These are phyloP conservation scores for Flaveria linearis DNA, from an alignment of 129 eudicot genomes.

Conservation along the genomic window DNA sequence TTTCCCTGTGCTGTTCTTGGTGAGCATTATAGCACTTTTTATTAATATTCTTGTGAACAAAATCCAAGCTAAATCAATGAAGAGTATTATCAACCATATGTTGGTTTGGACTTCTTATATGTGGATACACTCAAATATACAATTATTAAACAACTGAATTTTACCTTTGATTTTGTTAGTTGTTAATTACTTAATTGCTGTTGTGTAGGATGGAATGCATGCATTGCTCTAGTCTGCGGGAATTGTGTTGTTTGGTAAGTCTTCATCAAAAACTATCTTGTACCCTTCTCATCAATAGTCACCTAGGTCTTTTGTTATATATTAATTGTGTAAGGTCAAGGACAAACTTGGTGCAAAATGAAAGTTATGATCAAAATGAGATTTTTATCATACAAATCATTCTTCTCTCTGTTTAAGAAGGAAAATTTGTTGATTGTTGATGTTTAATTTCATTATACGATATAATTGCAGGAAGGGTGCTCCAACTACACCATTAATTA, in stretches of 20 bases:
- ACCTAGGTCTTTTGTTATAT: not conserved
- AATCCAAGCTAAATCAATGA: not conserved
- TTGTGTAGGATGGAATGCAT: constrained; percentile 93
- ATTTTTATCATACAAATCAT: not conserved
- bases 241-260: constrained; percentile 97
- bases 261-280: constrained; percentile 13
- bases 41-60: not conserved
- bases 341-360: constrained; percentile 10
- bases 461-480: constrained; percentile 84
- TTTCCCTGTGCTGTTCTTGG: constrained; percentile 99
- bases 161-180: not conserved
- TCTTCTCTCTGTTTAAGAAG: constrained; percentile 15
- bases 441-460: not conserved
- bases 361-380: not conserved
- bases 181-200: constrained; percentile 1
- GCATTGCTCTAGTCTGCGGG: constrained; percentile 97
- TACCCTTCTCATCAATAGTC: not conserved
- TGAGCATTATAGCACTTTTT: constrained; percentile 40
- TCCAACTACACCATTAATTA: constrained; percentile 94
- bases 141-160: not conserved
- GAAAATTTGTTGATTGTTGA: not conserved
- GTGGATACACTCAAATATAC: constrained; percentile 4
- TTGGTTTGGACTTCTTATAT: not conserved
- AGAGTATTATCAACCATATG: not conserved
- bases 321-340: not conserved